Conservation (phyloP, 2,329 filamentous ascomycete genomes). For the Apiospora malaysiana region DNA sequence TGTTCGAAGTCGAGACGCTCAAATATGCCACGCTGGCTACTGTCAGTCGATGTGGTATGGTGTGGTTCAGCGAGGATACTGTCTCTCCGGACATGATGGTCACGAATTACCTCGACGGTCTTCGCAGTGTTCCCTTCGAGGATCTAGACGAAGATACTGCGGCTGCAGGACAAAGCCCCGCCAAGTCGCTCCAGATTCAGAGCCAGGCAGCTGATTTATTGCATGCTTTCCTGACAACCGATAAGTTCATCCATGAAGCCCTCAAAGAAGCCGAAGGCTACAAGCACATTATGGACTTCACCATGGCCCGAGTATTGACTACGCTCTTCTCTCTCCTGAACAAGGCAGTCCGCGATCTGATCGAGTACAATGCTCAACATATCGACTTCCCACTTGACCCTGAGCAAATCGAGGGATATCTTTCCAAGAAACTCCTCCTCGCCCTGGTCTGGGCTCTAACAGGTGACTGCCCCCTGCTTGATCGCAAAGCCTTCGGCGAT, state of each 20-base stretch:
- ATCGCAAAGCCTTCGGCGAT: slow-evolving; percentile 90
- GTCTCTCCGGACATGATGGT: slow-evolving; percentile 94
- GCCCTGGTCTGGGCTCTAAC: slow-evolving; percentile 95
- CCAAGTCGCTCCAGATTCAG: slow-evolving; percentile 81
- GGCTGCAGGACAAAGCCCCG: slow-evolving; percentile 74
- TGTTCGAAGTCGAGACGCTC: slow-evolving; percentile 99
- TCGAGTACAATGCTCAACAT: slow-evolving; percentile 96
- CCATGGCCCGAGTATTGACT: slow-evolving; percentile 84
- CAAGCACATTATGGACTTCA: slow-evolving; percentile 99
- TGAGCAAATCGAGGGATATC: slow-evolving; percentile 86
- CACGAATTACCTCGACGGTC: slow-evolving; percentile 83
- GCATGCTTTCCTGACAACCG: slow-evolving; percentile 74
- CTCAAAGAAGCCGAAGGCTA: slow-evolving; percentile 78
- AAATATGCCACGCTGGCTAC: slow-evolving; percentile 98
- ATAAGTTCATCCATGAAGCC: slow-evolving; percentile 80
- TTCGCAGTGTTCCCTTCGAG: slow-evolving; percentile 86
- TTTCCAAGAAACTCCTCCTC: slow-evolving; percentile 92
- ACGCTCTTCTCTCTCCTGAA: slow-evolving; percentile 96
- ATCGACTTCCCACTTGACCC: slow-evolving; percentile 90
- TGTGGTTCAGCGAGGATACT: slow-evolving; percentile 99
- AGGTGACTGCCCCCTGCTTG: slow-evolving; percentile 87
- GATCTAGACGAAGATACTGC: slow-evolving; percentile 93
- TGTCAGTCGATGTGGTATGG: slow-evolving; percentile 99
- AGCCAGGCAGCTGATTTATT: slow-evolving; percentile 80
- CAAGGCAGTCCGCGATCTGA: slow-evolving; percentile 87